Evolutionary conservation across 768 basidiomycete genomes (phyloP).

Genomic region (Amyloporia xantha): DNA sequence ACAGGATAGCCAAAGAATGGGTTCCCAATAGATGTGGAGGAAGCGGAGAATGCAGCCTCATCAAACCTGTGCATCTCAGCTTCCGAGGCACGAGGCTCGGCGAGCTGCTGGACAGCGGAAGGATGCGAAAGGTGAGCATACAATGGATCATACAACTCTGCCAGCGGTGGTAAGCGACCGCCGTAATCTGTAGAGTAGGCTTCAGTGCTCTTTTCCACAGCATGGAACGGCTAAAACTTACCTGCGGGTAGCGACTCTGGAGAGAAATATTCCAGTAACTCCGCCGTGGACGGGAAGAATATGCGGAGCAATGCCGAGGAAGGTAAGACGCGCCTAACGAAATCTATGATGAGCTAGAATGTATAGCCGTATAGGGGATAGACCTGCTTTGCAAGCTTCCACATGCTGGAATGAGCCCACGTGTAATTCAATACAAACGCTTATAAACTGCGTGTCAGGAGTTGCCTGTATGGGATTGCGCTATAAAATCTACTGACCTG

Average conservation of each 20-base stretch:
- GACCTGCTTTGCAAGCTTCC: slow-evolving; percentile 61
- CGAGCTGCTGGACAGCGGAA: background rate
- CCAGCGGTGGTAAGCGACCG: slow-evolving; percentile 48
- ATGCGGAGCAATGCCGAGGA: slow-evolving; percentile 51
- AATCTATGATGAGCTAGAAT: background rate
- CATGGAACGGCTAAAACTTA: slow-evolving; percentile 20
- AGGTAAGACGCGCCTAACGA: slow-evolving; percentile 53
- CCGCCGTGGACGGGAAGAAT: slow-evolving; percentile 54
- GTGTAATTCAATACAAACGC: slow-evolving; percentile 71
- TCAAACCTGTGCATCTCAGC: background rate
- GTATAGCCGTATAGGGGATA: slow-evolving; percentile 4
- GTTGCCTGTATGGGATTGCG: background rate
- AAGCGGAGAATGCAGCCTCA: slow-evolving; percentile 9
- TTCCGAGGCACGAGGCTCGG: background rate
- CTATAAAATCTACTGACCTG: slow-evolving; percentile 37
- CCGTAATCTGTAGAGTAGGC: slow-evolving; percentile 53
- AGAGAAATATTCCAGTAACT: slow-evolving; percentile 51
- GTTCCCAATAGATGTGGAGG: slow-evolving; percentile 53
- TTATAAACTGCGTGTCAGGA: slow-evolving; percentile 20
- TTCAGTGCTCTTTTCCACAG: slow-evolving; percentile 4
- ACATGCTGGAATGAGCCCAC: slow-evolving; percentile 65
- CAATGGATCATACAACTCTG: slow-evolving; percentile 46
- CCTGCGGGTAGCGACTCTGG: slow-evolving; percentile 52
- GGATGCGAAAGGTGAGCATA: background rate
- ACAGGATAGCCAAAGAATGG: slow-evolving; percentile 75